Conservation (phyloP, 1,284 basidiomycete species). For the Pterulicium gracile region DNA sequence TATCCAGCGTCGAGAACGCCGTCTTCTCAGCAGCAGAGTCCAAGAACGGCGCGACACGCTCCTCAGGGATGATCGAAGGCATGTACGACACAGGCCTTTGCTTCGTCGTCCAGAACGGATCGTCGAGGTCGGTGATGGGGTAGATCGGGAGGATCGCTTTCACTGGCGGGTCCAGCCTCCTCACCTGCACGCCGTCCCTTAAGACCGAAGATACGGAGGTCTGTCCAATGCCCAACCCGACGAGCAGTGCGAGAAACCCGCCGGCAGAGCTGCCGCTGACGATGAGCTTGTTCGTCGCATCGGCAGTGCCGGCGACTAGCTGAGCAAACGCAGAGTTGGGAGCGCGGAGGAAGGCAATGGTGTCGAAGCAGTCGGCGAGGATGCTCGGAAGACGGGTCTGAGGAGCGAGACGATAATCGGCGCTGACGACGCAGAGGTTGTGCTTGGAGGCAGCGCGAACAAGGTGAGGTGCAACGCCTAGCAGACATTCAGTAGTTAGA, state of each 20-base stretch:
- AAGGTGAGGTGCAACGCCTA: slow-evolving; percentile 23
- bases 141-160: slow-evolving; percentile 23
- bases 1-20: slow-evolving; percentile 16
- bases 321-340: slow-evolving; percentile 14
- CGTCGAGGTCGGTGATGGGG: slow-evolving; percentile 23
- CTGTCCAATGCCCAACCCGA: slow-evolving; percentile 1
- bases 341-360: slow-evolving; percentile 21
- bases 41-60: slow-evolving; percentile 21
- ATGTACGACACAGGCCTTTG: slow-evolving; percentile 22
- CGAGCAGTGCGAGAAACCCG: slow-evolving; percentile 16
- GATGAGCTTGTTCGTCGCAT: slow-evolving; percentile 18
- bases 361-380: slow-evolving; percentile 22
- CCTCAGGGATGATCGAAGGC: slow-evolving; percentile 17
- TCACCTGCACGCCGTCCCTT: slow-evolving; percentile 15
- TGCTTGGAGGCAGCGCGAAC: slow-evolving; percentile 19
- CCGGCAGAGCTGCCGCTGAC: slow-evolving; percentile 27
- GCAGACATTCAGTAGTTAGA: not conserved
- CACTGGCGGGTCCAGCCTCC: slow-evolving; percentile 17
- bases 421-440: slow-evolving; percentile 21
- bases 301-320: slow-evolving; percentile 18
- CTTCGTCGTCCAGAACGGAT: slow-evolving; percentile 26
- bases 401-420: slow-evolving; percentile 27
- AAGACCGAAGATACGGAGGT: too few species aligned
- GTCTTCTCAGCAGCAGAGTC: slow-evolving; percentile 18
- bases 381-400: slow-evolving; percentile 25